Evolutionary conservation across 1,284 basidiomycete genomes (phyloP), one percentile per base, ranked within the genome.

Genomic region (Cystobasidium slooffiae): DNA sequence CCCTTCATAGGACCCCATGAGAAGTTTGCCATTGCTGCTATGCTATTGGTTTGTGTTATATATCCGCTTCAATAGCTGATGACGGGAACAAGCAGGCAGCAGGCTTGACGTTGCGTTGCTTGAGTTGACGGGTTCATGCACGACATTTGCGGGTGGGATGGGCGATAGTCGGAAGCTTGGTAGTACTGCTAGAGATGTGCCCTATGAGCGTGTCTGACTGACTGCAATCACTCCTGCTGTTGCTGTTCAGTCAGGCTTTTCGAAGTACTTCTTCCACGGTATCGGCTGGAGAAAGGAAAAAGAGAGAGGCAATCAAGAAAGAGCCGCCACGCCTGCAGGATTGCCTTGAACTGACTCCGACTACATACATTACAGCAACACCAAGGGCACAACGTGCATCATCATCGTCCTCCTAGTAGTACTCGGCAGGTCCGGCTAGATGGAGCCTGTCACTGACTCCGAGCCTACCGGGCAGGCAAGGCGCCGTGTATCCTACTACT

Each of bases 401-500:
- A 31, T 31, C 31, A 1, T 31, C 5, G 31, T 31, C 31, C 31
- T 31, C 31, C 31, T 2, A 31, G 31, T 31, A 31, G 31, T 31
- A 31, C 31, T 31, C 31, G 31, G 31, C 31, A 31, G 31, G 31
- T 43, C 56, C 56, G 39, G 37, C 56, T 31, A 31, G 31, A 73
- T 73, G 70, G 70, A 73, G 62, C 70, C 62, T n/a, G 43, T 53
- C 41, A 41, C 6, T 20, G 63, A 65, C 41, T n/a, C 56, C 20
- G 62, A 56, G 70, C 70, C 70, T 39, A 73, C 70, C 49, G 58
- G 51, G 41, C 24, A 37, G 14, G 51, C 70, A 20, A 62, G 53
- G 44, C 62, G 70, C 37, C 49, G 70, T 18, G 70, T 73, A 16
- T 73, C 70, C 4, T 73, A 73, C 70, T 73, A 73, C 70, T 73